Evolutionary conservation across 257 asterid genomes (phyloP), one percentile per base, ranked within the genome.

Genomic region (Schizonepeta tenuifolia): DNA sequence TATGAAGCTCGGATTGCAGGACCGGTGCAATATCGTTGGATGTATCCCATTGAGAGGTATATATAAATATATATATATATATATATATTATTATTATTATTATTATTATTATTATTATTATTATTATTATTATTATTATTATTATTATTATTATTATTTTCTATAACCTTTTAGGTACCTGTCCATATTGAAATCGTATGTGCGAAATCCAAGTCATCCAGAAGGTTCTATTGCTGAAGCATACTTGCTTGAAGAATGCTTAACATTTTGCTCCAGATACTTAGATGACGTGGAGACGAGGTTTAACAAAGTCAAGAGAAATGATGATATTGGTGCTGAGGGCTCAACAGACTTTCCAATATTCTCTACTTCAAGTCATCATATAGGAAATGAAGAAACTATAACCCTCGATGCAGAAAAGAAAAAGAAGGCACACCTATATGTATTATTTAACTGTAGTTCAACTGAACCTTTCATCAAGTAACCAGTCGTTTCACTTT

Each of bases 191-290:
- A 53, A 53, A 53, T 50, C 57, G 1, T 50, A 50, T 1, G 57
- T 50, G 9, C 57, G 57, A 15, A 50, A 50, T 50, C 11, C 22
- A 50, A 50, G 24, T 50, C 57, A 4, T 43, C 49, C 49, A 43
- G 5, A 43, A 5, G 49, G 49, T 43, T 43, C 49, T 11, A 43
- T 43, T 50, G 57, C 57, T 15, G 22, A 50, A 50, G 57, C 57
- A 50, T 50, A 50, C 57, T n/a, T 50, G 57, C 57, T 50, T 50
- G 57, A 50, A 50, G 56, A 50, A 50, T 50, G 24, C 8, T 50
- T 50, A n/a, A 50, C 57, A 0, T 50, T 50, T 50, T 50, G 57
- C 17, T 50, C 57, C 1, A n/a, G 24, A 50, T 50, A 50, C 11
- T 50, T 50, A 50, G 57, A 50, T 17, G 24, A 50, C 8, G 59